phyloP scores from a whole-genome alignment of 2,329 filamentous ascomycete genomes.

The Sporothrix brunneoviolacea region DNA sequence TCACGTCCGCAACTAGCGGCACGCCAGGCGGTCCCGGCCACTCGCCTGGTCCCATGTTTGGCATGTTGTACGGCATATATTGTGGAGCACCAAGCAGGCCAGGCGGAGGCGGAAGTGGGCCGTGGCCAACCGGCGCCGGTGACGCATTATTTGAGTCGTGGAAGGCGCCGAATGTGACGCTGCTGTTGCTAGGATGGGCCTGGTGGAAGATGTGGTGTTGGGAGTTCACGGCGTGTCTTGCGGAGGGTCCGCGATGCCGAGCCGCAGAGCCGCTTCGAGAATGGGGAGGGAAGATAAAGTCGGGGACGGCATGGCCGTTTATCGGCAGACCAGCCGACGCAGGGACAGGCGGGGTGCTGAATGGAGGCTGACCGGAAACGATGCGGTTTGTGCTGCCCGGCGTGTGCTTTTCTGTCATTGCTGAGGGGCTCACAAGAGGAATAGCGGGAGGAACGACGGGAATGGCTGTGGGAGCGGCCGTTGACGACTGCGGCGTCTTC shows the following conservation, averaged over 20 bases:
- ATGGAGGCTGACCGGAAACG: neutral
- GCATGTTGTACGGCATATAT: conserved; percentile 6
- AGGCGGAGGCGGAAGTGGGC: conserved; percentile 28
- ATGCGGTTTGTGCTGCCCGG: neutral
- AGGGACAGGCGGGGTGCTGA: neutral
- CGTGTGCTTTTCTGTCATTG: neutral
- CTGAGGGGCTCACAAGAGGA: too few species aligned
- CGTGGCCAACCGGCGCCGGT: conserved; percentile 38
- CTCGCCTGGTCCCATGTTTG: conserved; percentile 11
- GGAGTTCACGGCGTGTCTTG: neutral
- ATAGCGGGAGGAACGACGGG: neutral
- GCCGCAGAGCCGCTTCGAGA: neutral
- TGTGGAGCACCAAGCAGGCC: conserved; percentile 24
- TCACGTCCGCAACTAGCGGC: conserved; percentile 2
- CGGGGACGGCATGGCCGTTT: conserved; percentile 1
- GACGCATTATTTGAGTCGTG: conserved; percentile 52
- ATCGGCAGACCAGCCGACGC: neutral
- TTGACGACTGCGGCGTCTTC: conserved; percentile 1
- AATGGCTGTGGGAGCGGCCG: neutral
- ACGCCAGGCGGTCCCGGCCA: conserved; percentile 13
- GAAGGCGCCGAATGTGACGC: conserved; percentile 50
- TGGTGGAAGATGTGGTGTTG: conserved; percentile 35
- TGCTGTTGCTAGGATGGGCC: conserved; percentile 47
- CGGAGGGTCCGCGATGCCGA: conserved; percentile 1
- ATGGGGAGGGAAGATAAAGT: conserved; percentile 12